Conservation (phyloP, 495 filamentous ascomycete genomes). For the Durotheca rogersii region DNA sequence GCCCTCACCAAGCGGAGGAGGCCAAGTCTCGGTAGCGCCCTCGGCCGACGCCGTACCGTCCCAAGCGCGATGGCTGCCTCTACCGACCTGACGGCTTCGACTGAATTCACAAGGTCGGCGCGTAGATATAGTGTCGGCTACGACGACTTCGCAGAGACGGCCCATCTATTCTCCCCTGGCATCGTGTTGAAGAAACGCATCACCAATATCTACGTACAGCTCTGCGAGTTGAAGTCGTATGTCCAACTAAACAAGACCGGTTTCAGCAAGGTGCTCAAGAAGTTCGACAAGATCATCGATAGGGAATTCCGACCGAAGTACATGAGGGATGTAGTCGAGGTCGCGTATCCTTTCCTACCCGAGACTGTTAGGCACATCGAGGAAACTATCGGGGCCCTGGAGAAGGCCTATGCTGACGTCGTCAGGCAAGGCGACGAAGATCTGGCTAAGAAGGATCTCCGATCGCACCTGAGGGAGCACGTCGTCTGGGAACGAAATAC, state of each 20-base stretch:
- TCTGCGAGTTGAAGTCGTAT: constrained; percentile 96
- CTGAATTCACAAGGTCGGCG: constrained; percentile 50
- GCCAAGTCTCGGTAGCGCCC: constrained; percentile 32
- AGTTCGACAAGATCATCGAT: constrained; percentile 96
- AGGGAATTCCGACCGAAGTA: constrained; percentile 73
- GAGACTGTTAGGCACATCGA: constrained; percentile 69
- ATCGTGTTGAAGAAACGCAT: constrained; percentile 89
- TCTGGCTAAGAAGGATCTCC: constrained; percentile 76
- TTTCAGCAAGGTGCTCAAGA: constrained; percentile 94
- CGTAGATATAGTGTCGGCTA: constrained; percentile 59
- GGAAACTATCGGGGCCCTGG: constrained; percentile 67
- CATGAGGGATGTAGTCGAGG: constrained; percentile 67
- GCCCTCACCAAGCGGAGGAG: constrained; percentile 48
- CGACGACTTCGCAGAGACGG: constrained; percentile 76
- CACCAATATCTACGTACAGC: constrained; percentile 80
- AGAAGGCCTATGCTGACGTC: constrained; percentile 75
- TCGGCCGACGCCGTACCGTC: constrained; percentile 40
- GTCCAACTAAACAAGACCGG: constrained; percentile 95
- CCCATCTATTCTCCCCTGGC: constrained; percentile 71
- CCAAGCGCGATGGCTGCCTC: constrained; percentile 42
- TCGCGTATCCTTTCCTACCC: constrained; percentile 72
- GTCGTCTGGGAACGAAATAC: constrained; percentile 99
- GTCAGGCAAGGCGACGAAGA: constrained; percentile 76
- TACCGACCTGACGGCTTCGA: constrained; percentile 58
- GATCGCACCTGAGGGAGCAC: constrained; percentile 91